Conservation (phyloP, 192 early-diverging fungal genomes). For the Chytriomyces hyalinus region DNA sequence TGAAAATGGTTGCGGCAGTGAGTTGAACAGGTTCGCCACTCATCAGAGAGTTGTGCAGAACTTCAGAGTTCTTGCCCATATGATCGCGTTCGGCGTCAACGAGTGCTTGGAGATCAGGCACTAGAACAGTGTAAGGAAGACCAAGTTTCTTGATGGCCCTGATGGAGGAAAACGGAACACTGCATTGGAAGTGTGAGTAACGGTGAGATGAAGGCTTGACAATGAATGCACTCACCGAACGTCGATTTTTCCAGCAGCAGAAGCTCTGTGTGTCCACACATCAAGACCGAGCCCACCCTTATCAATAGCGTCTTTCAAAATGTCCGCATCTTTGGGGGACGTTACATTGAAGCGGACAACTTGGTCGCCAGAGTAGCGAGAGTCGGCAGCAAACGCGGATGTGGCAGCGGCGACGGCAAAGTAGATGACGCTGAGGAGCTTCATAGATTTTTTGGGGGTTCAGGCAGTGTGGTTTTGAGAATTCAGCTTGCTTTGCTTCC, state of each 20-base stretch:
- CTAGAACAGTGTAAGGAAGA: constrained; percentile 38
- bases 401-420: neutral
- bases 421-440: neutral
- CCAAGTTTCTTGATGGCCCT: neutral
- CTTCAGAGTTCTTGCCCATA: constrained; percentile 23
- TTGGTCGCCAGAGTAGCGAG: neutral
- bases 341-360: neutral
- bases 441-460: neutral
- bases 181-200: neutral
- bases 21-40: constrained; percentile 17
- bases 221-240: neutral
- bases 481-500: too few relatives aligned
- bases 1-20: constrained; percentile 33
- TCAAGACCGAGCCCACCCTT: neutral
- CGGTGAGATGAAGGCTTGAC: neutral
- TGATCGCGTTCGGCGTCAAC: constrained; percentile 50
- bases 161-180: neutral
- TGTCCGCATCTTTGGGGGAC: neutral
- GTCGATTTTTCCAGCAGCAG: neutral
- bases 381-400: neutral
- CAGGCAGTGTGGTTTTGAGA: too few relatives aligned
- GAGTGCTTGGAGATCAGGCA: constrained; percentile 53
- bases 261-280: constrained; percentile 7
- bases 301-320: neutral
- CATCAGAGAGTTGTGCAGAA: neutral